phyloP scores from a whole-genome alignment of 352 stramenopile genomes.

The Vaucheria bursata region DNA sequence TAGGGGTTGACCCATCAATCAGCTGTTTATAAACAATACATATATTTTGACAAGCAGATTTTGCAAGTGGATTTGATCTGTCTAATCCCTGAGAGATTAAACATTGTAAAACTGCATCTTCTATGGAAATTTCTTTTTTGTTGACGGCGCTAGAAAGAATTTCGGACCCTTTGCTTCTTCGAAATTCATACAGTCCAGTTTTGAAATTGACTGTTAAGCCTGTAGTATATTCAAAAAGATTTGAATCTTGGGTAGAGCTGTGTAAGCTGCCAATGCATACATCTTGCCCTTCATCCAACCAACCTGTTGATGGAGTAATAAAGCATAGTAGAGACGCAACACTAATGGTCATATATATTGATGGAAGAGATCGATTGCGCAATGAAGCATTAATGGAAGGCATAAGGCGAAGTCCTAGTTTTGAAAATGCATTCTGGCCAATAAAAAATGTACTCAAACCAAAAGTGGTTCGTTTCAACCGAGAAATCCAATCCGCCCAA shows the following conservation, averaged over 20 bases:
- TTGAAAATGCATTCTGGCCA: constrained; percentile 68
- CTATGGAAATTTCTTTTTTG: background rate
- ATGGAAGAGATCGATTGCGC: background rate
- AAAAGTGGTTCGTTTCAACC: constrained; percentile 72
- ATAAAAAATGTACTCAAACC: constrained; percentile 84
- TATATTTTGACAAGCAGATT: background rate
- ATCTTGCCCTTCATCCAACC: background rate
- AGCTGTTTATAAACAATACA: constrained; percentile 2
- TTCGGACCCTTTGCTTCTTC: background rate
- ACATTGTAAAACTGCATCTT: background rate
- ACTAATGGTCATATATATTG: constrained; percentile 54
- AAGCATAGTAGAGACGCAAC: constrained; percentile 59
- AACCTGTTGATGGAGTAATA: constrained; percentile 50
- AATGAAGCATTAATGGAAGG: constrained; percentile 50
- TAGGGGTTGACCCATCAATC: background rate
- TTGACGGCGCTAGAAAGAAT: background rate
- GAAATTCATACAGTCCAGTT: background rate
- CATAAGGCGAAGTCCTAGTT: constrained; percentile 59
- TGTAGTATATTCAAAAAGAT: background rate
- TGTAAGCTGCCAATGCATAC: background rate
- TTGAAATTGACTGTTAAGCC: background rate
- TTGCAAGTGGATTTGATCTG: background rate
- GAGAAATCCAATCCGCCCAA: constrained; percentile 66
- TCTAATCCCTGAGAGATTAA: constrained; percentile 3
- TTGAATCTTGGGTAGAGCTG: background rate